Base-by-base conservation (phyloP, 371 early-diverging fungal species). In the Mortierella sp. region DNA sequence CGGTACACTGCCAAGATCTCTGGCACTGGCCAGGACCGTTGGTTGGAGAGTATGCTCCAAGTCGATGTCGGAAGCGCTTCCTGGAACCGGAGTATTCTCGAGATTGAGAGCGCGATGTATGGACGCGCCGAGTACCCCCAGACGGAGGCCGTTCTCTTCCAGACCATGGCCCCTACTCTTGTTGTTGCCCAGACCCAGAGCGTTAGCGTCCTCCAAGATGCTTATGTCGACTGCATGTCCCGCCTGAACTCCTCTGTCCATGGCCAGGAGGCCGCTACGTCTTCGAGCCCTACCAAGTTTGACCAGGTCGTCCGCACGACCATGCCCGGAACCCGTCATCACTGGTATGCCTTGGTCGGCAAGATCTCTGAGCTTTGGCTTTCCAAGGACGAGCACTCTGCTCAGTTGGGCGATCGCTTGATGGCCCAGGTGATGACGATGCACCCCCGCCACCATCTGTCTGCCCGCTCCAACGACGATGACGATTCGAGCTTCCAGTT, bases 331-430 rank as follows among this genome's bases (percentile, higher is more conserved):
- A 85, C 82, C 12, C 82, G 82, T 10, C 82, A 81, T 12, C 86
- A 85, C 51, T 85, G 86, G 86, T 85, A 85, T 44, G 86, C 86
- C 18, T 70, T 85, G 24, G 86, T 85, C 0, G 86, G 86, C 51
- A 85, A 82, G 86, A 82, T 85, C 10, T 81, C 82, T 21, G 86
- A 85, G 44, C 86, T 85, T 48, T 85, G 86, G 86, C 76, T 85
- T 29, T 54, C 82, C 32, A 82, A 79, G 21, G 82, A 85, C 21
- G 86, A 85, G 56, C 60, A 73, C 5, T 76, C 77, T 7, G 86
- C 86, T 10, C 68, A 51, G 70, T 6, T 79, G 75, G 86, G 86
- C 27, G 86, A 85, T 51, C 86, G 77, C 54, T 29, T 85, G 82
- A 79, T 85, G 82, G 54, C 75, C 24, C 79, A 82, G 38, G 77